Evolutionary conservation across 352 stramenopile genomes (phyloP), one percentile per base, ranked within the genome.

Genomic region (Thraustotheca clavata): DNA sequence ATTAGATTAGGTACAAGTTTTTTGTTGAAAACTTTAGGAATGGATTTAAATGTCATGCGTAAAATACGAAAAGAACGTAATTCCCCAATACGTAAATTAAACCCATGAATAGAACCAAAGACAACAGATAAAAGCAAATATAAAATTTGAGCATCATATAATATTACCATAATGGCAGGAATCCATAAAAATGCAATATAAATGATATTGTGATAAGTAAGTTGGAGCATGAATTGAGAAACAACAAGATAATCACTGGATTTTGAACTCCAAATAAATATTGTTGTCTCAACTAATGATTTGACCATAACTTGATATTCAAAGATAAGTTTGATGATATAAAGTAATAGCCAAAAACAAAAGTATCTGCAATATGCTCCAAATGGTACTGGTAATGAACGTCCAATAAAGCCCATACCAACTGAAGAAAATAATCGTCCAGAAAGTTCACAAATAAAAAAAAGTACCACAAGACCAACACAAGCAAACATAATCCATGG

Each of bases 241-340:
- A 66, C 47, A 22, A 20, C n/a, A 16, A 66, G 40, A 22, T 54
- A 66, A 32, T 66, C 11, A 1, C 16, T 24, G n/a, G 2, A 2
- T 14, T 66, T 14, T 22, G 40, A 61, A 48, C 73, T 86, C 41
- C 88, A 98, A 43, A 99, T 91, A 73, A 99, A 78, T 50, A 99
- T 80, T 5, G 91, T 97, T 16, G 96, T 96, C 2, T 96, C 87
- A 34, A 98, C 97, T 35, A 98, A 91, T 39, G 89, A 90, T 69
- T 98, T 97, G 39, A 99, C 88, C 79, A 98, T 97, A 61, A 99
- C 96, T 60, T 98, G 77, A 67, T 99, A 93, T 29, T 96, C 98
- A 71, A 99, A 99, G 46, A 92, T 83, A 33, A 99, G 87, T 78
- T 99, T 99, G 80, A 90, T 96, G 29, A 86, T 69, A 62, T 91